Evolutionary conservation across 192 early-diverging fungal genomes (phyloP).

Genomic region (Linnemannia zychae): DNA sequence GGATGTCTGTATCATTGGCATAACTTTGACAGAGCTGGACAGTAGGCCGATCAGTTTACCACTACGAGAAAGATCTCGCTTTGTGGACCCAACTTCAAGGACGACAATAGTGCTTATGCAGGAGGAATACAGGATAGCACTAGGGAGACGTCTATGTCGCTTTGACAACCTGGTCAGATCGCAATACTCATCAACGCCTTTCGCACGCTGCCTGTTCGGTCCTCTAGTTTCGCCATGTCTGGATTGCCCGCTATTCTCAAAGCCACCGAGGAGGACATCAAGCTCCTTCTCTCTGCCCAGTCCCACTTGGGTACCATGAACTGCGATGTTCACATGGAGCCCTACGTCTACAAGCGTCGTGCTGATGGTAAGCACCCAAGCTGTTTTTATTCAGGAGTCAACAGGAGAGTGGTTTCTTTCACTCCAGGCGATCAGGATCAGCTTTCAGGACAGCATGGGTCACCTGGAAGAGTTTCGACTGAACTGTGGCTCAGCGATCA

Average conservation of each 20-base stretch:
- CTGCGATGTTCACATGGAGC: slow-evolving; percentile 92
- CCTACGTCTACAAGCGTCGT: slow-evolving; percentile 98
- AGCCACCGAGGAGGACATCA: slow-evolving; percentile 94
- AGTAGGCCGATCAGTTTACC: neutral
- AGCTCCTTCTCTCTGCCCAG: slow-evolving; percentile 96
- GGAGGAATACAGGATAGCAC: neutral
- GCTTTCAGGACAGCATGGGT: neutral
- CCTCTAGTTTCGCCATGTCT: slow-evolving; percentile 52
- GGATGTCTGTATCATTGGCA: neutral
- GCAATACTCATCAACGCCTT: neutral
- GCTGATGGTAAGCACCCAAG: slow-evolving; percentile 79
- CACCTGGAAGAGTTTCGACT: neutral
- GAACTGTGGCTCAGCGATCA: neutral
- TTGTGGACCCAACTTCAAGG: neutral
- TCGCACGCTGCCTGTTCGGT: neutral
- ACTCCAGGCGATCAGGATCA: neutral
- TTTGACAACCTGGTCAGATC: neutral
- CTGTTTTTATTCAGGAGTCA: neutral
- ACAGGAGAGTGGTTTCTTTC: neutral
- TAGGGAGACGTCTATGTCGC: neutral
- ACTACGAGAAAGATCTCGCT: neutral
- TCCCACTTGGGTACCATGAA: slow-evolving; percentile 99
- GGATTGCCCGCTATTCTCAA: slow-evolving; percentile 62
- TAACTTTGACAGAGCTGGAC: neutral
- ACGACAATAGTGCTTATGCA: neutral